Percentiles rank a stretch among this genome's conserved stretches.
Conservation (phyloP, 495 filamentous ascomycete genomes). For the Aspergillus saccharolyticus region DNA sequence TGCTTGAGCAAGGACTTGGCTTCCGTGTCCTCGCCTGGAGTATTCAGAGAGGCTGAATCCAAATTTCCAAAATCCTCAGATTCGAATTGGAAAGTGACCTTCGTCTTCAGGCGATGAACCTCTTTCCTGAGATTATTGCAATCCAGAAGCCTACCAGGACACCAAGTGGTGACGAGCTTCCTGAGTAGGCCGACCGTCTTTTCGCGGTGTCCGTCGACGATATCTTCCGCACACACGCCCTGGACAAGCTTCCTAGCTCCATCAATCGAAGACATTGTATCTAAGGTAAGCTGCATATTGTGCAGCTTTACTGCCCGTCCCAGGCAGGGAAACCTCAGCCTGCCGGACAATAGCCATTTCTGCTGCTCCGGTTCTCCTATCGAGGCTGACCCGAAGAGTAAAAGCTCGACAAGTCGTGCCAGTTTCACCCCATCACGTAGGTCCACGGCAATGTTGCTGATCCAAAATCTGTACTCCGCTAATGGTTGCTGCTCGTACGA, state of each 20-base stretch:
- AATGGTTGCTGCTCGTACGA: constrained; percentile 51
- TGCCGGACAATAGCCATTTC: constrained; percentile 48
- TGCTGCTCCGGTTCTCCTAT: background rate
- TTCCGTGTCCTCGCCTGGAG: constrained; percentile 23
- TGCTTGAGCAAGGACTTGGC: constrained; percentile 42
- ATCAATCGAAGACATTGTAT: constrained; percentile 41
- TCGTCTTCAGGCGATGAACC: constrained; percentile 37
- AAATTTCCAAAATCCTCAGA: constrained; percentile 11
- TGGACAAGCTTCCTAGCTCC: constrained; percentile 30
- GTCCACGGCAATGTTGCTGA: constrained; percentile 60
- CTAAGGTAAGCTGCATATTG: constrained; percentile 57
- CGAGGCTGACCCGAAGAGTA: constrained; percentile 42
- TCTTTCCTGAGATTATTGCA: constrained; percentile 51
- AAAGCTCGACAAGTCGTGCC: constrained; percentile 54
- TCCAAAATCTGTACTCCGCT: constrained; percentile 54
- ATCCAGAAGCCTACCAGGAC: constrained; percentile 50
- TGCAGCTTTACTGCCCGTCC: constrained; percentile 54
- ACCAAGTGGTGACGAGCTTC: constrained; percentile 55
- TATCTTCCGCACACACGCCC: constrained; percentile 52
- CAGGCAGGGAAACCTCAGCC: constrained; percentile 56
- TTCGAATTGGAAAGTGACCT: constrained; percentile 21
- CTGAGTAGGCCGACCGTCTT: constrained; percentile 61
- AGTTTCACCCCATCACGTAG: constrained; percentile 60
- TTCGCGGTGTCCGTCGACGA: constrained; percentile 64
- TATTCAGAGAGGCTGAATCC: constrained; percentile 15